These are phyloP conservation scores for Leccinellum rugosiceps DNA, from an alignment of 768 basidiomycete species.

Conservation along the genomic window DNA sequence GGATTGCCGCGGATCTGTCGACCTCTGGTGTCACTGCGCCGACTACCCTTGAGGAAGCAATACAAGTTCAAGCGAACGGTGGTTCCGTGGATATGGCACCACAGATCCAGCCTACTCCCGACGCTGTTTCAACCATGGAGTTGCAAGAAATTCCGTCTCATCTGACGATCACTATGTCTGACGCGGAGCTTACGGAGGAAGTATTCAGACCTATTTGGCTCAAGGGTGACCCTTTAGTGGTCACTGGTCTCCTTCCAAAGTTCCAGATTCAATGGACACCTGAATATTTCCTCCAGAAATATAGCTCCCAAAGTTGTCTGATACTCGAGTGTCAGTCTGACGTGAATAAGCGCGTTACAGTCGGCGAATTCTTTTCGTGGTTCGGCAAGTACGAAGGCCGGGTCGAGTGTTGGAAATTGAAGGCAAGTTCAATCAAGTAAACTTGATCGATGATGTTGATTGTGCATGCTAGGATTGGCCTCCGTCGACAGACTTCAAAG, in stretches of 20 bases:
- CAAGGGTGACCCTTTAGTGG: constrained; percentile 72
- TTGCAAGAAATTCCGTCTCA: constrained; percentile 43
- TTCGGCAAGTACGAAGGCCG: constrained; percentile 70
- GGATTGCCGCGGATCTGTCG: constrained; percentile 8
- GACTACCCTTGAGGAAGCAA: constrained; percentile 11
- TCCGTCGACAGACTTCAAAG: constrained; percentile 78
- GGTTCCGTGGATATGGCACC: background rate
- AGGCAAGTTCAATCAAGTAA: constrained; percentile 43
- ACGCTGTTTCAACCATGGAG: constrained; percentile 6
- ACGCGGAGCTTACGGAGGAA: constrained; percentile 51
- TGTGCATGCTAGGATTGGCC: constrained; percentile 78
- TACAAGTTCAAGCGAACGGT: constrained; percentile 5
- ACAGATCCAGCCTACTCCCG: constrained; percentile 6
- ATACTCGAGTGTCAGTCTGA: constrained; percentile 85
- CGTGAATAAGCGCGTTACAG: constrained; percentile 54
- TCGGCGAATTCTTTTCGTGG: constrained; percentile 73
- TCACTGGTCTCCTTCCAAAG: constrained; percentile 59
- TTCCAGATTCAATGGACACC: constrained; percentile 80
- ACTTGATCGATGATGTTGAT: constrained; percentile 3
- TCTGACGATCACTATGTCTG: constrained; percentile 43
- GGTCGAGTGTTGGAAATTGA: constrained; percentile 67
- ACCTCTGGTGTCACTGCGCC: background rate
- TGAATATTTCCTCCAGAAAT: constrained; percentile 69
- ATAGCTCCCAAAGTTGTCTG: constrained; percentile 59
- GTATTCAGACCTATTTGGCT: constrained; percentile 71